phyloP scores from a whole-genome alignment of 345 rosid genomes.

The Alliaria petiolata region DNA sequence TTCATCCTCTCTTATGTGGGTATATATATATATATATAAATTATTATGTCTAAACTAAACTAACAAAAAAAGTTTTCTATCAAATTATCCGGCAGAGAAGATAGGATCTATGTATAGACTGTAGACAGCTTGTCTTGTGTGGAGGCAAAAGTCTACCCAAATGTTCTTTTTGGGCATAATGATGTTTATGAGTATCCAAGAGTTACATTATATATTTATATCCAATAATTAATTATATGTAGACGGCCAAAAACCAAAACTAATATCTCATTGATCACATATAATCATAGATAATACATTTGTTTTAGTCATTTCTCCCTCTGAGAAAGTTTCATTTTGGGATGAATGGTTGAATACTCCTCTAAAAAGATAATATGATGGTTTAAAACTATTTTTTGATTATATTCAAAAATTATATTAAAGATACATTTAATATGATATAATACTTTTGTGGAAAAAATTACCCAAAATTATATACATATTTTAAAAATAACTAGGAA shows the following conservation, averaged over 20 bases:
- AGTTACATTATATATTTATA: background rate
- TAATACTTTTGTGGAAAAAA: no score
- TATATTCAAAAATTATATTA: no score
- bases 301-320: background rate
- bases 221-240: background rate
- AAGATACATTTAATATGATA: no score
- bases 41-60: background rate
- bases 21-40: background rate
- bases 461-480: no score
- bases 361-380: background rate
- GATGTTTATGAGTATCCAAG: slow-evolving; percentile 30
- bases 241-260: background rate
- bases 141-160: slow-evolving; percentile 1
- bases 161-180: slow-evolving; percentile 18
- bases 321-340: background rate
- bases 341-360: no score
- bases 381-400: no score
- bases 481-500: no score
- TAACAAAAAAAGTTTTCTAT: background rate
- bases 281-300: background rate
- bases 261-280: background rate
- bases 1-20: background rate
- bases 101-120: slow-evolving; percentile 16
- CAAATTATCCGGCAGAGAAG: background rate
- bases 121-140: slow-evolving; percentile 20